Conservation (phyloP, 495 filamentous ascomycete genomes). For the Pseudotulostoma volvatum region DNA sequence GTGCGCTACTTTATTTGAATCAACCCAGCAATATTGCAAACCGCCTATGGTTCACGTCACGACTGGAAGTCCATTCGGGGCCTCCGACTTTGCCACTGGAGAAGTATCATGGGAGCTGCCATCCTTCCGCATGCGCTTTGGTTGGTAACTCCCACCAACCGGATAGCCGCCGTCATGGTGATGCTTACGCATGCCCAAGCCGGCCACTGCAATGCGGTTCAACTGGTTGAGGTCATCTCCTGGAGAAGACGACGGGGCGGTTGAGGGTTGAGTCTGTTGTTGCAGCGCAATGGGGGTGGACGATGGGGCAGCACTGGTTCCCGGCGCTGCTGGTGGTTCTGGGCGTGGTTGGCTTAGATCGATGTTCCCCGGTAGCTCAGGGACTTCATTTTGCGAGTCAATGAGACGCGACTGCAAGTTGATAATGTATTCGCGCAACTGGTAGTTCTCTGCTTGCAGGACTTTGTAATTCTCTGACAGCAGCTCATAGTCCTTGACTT, state of each 20-base stretch:
- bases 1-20: too few species aligned
- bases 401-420: slow-evolving; percentile 77
- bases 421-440: slow-evolving; percentile 80
- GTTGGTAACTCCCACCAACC: slow-evolving; percentile 18
- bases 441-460: slow-evolving; percentile 74
- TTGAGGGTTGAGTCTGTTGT: slow-evolving; percentile 14
- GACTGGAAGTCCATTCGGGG: neutral
- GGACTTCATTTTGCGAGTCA: slow-evolving; percentile 66
- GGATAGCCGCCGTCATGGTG: slow-evolving; percentile 20
- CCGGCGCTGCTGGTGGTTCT: slow-evolving; percentile 7
- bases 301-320: slow-evolving; percentile 7
- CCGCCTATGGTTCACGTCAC: neutral
- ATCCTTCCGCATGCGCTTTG: slow-evolving; percentile 16
- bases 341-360: slow-evolving; percentile 30
- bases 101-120: neutral
- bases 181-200: slow-evolving; percentile 32
- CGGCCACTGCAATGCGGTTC: slow-evolving; percentile 31
- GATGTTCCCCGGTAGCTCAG: slow-evolving; percentile 57
- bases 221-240: slow-evolving; percentile 30
- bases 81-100: neutral
- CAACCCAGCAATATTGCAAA: too few species aligned
- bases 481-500: slow-evolving; percentile 57
- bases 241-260: slow-evolving; percentile 10
- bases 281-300: slow-evolving; percentile 3
- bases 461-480: slow-evolving; percentile 57